These are phyloP conservation scores for Acer yangbiense DNA, from an alignment of 345 rosid genomes.

Conservation along the genomic window DNA sequence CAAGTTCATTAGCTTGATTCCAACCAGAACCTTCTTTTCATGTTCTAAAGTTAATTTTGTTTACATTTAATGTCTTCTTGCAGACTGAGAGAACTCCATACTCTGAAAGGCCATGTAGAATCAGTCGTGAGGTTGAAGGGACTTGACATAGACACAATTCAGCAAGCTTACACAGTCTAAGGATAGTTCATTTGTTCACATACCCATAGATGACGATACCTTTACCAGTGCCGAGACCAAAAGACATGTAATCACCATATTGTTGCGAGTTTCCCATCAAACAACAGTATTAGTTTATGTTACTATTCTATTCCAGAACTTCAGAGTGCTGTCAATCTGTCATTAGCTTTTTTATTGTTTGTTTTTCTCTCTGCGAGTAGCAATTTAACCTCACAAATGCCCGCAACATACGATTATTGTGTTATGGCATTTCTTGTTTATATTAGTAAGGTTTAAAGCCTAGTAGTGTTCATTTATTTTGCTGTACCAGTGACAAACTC, in stretches of 20 bases:
- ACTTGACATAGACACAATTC: constrained; percentile 95
- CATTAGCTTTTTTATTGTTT: not conserved
- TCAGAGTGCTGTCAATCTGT: not conserved
- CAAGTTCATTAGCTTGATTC: not conserved
- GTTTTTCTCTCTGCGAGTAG: not conserved
- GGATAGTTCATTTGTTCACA: not conserved
- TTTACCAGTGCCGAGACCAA: constrained; percentile 12
- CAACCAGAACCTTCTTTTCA: not conserved
- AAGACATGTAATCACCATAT: constrained; percentile 23
- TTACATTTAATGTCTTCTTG: not conserved
- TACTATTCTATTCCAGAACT: not conserved
- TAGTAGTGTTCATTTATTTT: not conserved
- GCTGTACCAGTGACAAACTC: constrained; percentile 3
- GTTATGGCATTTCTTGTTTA: constrained; percentile 20
- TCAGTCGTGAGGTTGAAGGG: constrained; percentile 94
- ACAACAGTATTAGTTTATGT: not conserved
- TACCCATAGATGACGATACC: not conserved
- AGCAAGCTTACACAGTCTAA: constrained; percentile 92
- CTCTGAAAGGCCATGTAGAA: constrained; percentile 95
- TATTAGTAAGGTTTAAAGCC: constrained; percentile 11
- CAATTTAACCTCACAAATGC: not conserved
- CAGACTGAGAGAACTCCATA: constrained; percentile 94
- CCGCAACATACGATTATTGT: constrained; percentile 14
- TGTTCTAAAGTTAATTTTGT: too few species aligned
- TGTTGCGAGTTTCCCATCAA: constrained; percentile 4